Evolutionary conservation across 2,329 filamentous ascomycete species (phyloP).

Genomic region (Xylariaceae sp.): DNA sequence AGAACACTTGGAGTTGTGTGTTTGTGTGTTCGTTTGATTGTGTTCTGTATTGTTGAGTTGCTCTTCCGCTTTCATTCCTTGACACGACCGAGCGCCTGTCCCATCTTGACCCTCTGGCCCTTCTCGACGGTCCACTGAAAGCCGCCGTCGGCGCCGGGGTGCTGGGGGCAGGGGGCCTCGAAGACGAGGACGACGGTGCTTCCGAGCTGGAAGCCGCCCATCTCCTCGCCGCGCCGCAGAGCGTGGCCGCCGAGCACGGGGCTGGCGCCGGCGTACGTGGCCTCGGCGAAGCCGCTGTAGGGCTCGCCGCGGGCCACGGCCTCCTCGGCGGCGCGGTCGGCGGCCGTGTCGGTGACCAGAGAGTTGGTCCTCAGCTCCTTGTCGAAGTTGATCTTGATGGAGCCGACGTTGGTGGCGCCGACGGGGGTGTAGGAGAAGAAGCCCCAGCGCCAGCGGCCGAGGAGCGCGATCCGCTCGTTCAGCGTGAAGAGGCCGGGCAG

Average conservation of each 20-base stretch:
- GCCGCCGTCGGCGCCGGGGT: conserved; percentile 55
- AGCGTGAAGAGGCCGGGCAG: conserved; percentile 92
- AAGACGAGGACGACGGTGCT: conserved; percentile 95
- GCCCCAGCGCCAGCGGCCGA: conserved; percentile 92
- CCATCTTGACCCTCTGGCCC: conserved; percentile 84
- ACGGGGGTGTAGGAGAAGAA: conserved; percentile 97
- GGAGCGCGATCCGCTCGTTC: conserved; percentile 89
- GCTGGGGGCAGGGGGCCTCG: conserved; percentile 74
- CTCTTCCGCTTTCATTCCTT: conserved; percentile 36
- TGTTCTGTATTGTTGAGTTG: too few relatives aligned
- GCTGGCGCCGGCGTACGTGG: conserved; percentile 77
- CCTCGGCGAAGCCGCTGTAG: conserved; percentile 89
- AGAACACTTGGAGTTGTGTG: too few relatives aligned
- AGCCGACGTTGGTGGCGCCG: conserved; percentile 94
- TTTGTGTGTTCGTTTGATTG: too few relatives aligned
- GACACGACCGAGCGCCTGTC: conserved; percentile 76
- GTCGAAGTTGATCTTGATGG: conserved; percentile 96
- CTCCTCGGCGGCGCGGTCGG: conserved; percentile 77
- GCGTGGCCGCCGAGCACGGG: conserved; percentile 75
- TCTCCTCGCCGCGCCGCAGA: conserved; percentile 83
- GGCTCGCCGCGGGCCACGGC: conserved; percentile 70
- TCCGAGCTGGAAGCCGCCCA: conserved; percentile 95
- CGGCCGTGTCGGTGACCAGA: conserved; percentile 84
- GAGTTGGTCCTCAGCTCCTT: conserved; percentile 88
- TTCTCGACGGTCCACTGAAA: conserved; percentile 85